These are phyloP conservation scores for Glycine tomentella DNA, from an alignment of 306 rosid genomes.

Conservation along the genomic window DNA sequence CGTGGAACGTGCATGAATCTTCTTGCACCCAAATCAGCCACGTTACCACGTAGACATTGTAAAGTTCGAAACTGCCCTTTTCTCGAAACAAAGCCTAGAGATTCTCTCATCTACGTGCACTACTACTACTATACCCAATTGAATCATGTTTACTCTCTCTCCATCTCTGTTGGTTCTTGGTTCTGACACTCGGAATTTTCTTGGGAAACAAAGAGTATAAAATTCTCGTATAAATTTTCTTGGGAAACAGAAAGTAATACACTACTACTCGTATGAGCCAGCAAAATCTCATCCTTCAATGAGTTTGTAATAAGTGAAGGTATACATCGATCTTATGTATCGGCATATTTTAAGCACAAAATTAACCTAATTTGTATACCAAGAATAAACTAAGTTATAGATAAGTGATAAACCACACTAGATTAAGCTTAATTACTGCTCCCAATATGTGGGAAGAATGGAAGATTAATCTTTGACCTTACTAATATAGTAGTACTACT, in stretches of 20 bases:
- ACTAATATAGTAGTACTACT: no score
- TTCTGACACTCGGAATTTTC: slow-evolving; percentile 37
- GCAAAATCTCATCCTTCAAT: slow-evolving; percentile 4
- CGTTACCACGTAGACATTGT: slow-evolving; percentile 42
- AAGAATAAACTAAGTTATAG: background rate
- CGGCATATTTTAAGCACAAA: background rate
- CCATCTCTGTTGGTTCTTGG: background rate
- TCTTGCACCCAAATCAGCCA: slow-evolving; percentile 49
- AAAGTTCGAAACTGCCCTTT: slow-evolving; percentile 39
- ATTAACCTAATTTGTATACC: background rate
- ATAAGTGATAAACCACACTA: background rate
- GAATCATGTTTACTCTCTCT: background rate
- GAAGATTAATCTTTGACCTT: no score
- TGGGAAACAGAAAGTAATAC: background rate
- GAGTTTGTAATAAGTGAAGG: background rate
- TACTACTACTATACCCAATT: background rate
- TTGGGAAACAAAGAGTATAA: background rate
- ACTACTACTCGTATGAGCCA: background rate
- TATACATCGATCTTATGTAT: background rate
- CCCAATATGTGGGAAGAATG: slow-evolving; percentile 34
- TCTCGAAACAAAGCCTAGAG: slow-evolving; percentile 43
- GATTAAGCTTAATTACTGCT: slow-evolving; percentile 29
- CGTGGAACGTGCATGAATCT: slow-evolving; percentile 76
- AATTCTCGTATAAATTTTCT: slow-evolving; percentile 34
- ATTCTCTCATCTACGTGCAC: slow-evolving; percentile 30